These are phyloP conservation scores for Amborella trichopoda DNA, from an alignment of 164 flowering plant genomes.

Conservation along the genomic window DNA sequence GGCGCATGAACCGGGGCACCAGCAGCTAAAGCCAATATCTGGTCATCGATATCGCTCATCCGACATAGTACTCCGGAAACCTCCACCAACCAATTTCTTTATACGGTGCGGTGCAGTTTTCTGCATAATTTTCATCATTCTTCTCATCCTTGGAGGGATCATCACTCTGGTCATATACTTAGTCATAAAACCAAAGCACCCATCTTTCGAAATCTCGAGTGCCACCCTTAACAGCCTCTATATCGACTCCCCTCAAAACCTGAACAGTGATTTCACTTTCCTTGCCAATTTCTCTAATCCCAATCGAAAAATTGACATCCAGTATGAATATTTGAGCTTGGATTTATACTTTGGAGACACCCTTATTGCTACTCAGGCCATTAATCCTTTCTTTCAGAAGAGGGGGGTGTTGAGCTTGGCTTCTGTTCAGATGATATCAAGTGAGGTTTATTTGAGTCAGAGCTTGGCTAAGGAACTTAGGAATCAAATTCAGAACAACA, in stretches of 20 bases:
- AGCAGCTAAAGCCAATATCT: constrained; percentile 9
- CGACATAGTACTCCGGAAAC: too few relatives aligned
- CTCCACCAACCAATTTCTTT: constrained; percentile 42
- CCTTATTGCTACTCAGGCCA: constrained; percentile 40
- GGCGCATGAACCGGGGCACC: not conserved
- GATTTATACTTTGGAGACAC: constrained; percentile 47
- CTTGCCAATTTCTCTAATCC: constrained; percentile 77
- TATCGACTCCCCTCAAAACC: constrained; percentile 53
- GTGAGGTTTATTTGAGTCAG: constrained; percentile 50
- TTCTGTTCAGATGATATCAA: constrained; percentile 49
- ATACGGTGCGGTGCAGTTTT: constrained; percentile 45
- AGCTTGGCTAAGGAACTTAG: constrained; percentile 34
- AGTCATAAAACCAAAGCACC: constrained; percentile 40
- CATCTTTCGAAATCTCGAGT: constrained; percentile 34
- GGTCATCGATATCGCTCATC: constrained; percentile 9
- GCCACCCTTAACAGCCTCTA: constrained; percentile 56
- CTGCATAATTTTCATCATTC: constrained; percentile 51
- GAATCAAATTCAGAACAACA: constrained; percentile 48
- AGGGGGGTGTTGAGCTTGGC: constrained; percentile 30
- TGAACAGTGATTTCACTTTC: constrained; percentile 54
- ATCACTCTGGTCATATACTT: constrained; percentile 47
- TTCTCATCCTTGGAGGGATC: constrained; percentile 53
- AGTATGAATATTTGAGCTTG: constrained; percentile 37
- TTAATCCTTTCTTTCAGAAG: constrained; percentile 45
- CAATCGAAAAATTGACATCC: constrained; percentile 38